phyloP scores from a whole-genome alignment of 164 flowering plant genomes.

The Tetrastigma voinierianum region DNA sequence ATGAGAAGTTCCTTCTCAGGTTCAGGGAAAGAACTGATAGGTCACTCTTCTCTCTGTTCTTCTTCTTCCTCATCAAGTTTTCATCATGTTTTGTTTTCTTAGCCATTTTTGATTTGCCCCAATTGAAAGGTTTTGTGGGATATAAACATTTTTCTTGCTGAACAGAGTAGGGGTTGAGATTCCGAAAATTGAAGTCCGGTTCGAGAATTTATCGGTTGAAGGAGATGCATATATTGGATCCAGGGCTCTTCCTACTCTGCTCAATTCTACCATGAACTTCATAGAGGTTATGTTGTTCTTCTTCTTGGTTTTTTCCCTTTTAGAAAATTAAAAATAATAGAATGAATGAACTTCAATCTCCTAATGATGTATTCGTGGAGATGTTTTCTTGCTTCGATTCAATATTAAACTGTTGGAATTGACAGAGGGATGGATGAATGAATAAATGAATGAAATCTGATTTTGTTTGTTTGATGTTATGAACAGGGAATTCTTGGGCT shows the following conservation, averaged over 20 bases:
- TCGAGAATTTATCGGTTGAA: conserved; percentile 49
- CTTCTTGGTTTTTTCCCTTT: neutral
- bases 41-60: conserved; percentile 24
- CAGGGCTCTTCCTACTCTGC: conserved; percentile 67
- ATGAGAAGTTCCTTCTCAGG: conserved; percentile 40
- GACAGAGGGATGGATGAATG: too few species aligned
- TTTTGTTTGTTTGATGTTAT: neutral
- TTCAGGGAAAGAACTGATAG: conserved; percentile 52
- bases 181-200: conserved; percentile 67
- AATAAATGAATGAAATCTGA: too few species aligned
- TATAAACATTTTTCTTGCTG: neutral
- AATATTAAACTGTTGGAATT: too few species aligned
- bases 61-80: neutral
- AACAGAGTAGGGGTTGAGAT: conserved; percentile 59
- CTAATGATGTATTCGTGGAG: neutral
- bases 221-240: conserved; percentile 60
- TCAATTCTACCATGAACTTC: conserved; percentile 45
- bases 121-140: neutral
- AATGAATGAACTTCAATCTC: too few species aligned
- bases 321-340: too few species aligned
- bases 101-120: too few species aligned
- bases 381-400: neutral
- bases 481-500: conserved; percentile 16
- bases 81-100: neutral
- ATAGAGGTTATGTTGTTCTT: conserved; percentile 39